phyloP scores from a whole-genome alignment of 2,329 filamentous ascomycete genomes.

The Eutypella sp. region DNA sequence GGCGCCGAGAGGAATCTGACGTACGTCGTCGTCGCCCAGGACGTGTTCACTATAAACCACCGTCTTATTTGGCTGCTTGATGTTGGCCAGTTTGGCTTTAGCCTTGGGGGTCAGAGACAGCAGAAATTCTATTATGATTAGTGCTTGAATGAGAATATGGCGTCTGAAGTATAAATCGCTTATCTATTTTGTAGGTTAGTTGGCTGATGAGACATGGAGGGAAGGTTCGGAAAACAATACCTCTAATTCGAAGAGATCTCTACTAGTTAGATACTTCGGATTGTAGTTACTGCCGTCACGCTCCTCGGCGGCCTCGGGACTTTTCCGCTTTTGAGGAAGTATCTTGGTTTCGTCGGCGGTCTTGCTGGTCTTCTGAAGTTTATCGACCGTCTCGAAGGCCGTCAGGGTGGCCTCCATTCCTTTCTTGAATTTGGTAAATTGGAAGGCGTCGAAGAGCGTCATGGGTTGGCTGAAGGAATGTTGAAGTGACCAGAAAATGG shows the following conservation, averaged over 20 bases:
- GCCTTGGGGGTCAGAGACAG: conserved; percentile 80
- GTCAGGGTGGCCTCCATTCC: conserved; percentile 64
- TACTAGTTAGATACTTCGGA: conserved; percentile 96
- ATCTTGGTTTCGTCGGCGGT: conserved; percentile 58
- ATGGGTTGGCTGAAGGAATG: conserved; percentile 88
- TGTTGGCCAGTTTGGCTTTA: conserved; percentile 70
- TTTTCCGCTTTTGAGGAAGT: conserved; percentile 64
- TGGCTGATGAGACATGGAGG: conserved; percentile 2
- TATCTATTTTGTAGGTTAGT: conserved; percentile 50
- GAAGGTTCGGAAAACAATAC: conserved; percentile 37
- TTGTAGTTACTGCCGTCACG: conserved; percentile 77
- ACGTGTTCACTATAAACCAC: conserved; percentile 75
- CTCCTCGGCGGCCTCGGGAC: conserved; percentile 51
- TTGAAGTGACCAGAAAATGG: conserved; percentile 91
- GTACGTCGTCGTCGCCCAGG: conserved; percentile 77
- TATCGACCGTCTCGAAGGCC: conserved; percentile 48
- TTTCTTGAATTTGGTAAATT: conserved; percentile 76
- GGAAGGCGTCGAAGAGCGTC: conserved; percentile 65
- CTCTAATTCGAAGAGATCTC: conserved; percentile 93
- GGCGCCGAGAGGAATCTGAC: conserved; percentile 24
- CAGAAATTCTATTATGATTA: conserved; percentile 92
- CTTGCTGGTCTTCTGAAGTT: conserved; percentile 46
- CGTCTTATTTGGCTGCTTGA: conserved; percentile 71
- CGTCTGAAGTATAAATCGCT: conserved; percentile 91
- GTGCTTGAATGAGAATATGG: conserved; percentile 88